phyloP scores from a whole-genome alignment of 257 asterid species.

The Plantago ovata region DNA sequence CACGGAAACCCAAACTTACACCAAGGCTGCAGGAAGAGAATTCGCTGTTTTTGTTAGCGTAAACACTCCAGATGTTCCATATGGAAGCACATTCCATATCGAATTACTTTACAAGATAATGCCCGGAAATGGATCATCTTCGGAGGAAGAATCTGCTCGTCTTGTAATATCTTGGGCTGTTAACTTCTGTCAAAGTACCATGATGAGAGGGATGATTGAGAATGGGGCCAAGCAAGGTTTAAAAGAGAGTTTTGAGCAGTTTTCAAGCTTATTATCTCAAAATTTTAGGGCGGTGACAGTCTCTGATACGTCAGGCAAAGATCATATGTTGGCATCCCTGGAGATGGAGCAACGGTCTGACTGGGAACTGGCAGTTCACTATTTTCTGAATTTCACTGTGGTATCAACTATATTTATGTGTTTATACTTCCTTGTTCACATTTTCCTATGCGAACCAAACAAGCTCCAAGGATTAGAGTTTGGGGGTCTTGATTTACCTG shows the following conservation, averaged over 20 bases:
- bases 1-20: constrained; percentile 68
- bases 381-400: constrained; percentile 70
- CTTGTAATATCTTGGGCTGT: constrained; percentile 76
- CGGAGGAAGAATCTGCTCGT: constrained; percentile 53
- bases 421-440: constrained; percentile 49
- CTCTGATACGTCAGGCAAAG: constrained; percentile 42
- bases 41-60: constrained; percentile 53
- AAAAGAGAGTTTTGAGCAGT: constrained; percentile 73
- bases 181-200: constrained; percentile 60
- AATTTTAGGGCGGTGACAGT: constrained; percentile 32
- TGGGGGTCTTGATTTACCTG: constrained; percentile 78
- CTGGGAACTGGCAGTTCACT: constrained; percentile 41
- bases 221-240: constrained; percentile 75
- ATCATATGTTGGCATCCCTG: constrained; percentile 45
- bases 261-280: constrained; percentile 49
- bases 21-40: constrained; percentile 49
- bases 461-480: constrained; percentile 61
- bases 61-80: constrained; percentile 89
- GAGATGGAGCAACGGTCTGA: constrained; percentile 51
- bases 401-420: constrained; percentile 48
- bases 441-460: constrained; percentile 45
- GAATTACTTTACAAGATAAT: constrained; percentile 70
- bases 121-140: constrained; percentile 38
- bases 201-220: constrained; percentile 84
- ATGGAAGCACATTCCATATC: constrained; percentile 70